Evolutionary conservation across 805 yeast species (phyloP), one percentile per base, ranked within the genome.

Genomic region (Zygosaccharomyces pseudorouxii): DNA sequence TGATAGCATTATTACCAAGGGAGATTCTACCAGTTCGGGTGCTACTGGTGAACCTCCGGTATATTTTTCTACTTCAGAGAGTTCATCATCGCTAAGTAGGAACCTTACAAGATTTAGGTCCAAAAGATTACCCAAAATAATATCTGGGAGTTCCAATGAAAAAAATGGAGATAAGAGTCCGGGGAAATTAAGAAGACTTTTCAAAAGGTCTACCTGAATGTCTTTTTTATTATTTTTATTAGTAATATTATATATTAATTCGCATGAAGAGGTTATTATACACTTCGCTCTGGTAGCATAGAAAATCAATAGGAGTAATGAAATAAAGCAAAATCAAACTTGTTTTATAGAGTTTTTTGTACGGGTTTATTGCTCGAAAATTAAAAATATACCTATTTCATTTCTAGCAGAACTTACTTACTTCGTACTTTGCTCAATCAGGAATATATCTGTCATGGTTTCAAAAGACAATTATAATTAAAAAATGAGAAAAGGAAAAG

Each of bases 21-120:
- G 30, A 12, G 25, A 40, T 27, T 9, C 46, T 6, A 39, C 14
- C 5, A 30, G 33, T 18, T 29, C 18, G n/a, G 28, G 7, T 25
- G 48, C 37, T 9, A 16, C 37, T 14, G 37, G 45, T n/a, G 28
- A 44, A 12, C 43, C 36, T 7, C 16, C 46, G 2, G 9, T 38
- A 4, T 28, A 18, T 27, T 7, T 27, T 10, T 51, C 52, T 8
- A 10, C 42, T 3, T 42, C 47, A 35, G 46, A 46, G 11, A 31
- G 45, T 22, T 39, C 55, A 2, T 31, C 48, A 3, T 16, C 42
- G 7, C 16, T 46, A 19, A 12, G 41, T 8, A 48, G 52, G 14
- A 47, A 30, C 20, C 38, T 51, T 27, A 40, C 50, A n/a, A 47
- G 45, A 12, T 42, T 48, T 25, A 51, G 22, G 23, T 39, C 52